Base-by-base conservation (phyloP, 1,139 yeast genomes). In the Meyerozyma sp. region DNA sequence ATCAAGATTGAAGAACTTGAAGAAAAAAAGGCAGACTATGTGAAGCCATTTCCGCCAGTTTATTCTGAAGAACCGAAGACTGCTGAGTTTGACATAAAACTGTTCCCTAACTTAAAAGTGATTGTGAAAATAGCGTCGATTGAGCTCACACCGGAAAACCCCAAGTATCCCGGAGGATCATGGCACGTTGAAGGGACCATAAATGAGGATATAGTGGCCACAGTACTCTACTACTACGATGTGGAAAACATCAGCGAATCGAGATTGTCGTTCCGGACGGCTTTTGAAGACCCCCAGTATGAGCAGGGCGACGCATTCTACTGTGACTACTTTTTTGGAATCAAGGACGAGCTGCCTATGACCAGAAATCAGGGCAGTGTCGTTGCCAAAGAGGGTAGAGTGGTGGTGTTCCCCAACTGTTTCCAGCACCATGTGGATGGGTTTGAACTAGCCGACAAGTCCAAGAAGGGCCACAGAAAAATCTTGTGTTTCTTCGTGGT, bases 121-220 rank as follows among this genome's bases (percentile, higher is more conserved):
- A 40, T 39, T 42, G 70, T 65, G 13, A 71, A 71, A 49, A 44
- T 71, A 46, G 73, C 76, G 21, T 65, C 68, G 47, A 73, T 73
- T 44, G 69, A 67, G 41, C 57, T 71, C 42, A 69, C 73, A 3
- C 76, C 77, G 0, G 72, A 69, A 37, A 61, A 61, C 16, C 73
- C 75, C 9, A 44, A 38, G 3, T 73, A 72, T 43, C 42, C 51
- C 1, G 77, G 77, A 5, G 77, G 77, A 0, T 49, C 70, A 3
- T 72, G 77, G 77, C 77, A 73, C 44, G 63, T 71, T 0, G 78
- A 73, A 50, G 78, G 77, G 1, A 60, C 68, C 3, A 58, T 63
- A 37, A 66, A 66, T 46, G 78, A 73, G 52, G 69, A 68, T 48
- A 72, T 73, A 40, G 65, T 72, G 2, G 75, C 74, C 2, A 70